phyloP scores from a whole-genome alignment of 768 basidiomycete species.

The Pulveroboletus sp. region DNA sequence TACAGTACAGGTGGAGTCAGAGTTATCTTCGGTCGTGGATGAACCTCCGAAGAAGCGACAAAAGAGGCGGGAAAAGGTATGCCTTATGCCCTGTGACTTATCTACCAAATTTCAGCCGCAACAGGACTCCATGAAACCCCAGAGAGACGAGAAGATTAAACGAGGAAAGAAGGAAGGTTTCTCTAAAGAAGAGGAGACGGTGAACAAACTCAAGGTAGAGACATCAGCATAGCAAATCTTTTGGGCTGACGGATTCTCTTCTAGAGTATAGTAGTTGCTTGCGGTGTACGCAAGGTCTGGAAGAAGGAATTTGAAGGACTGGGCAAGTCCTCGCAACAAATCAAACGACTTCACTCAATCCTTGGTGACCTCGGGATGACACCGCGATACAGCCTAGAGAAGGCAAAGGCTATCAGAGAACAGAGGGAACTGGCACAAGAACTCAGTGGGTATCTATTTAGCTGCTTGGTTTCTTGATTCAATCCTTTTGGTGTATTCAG shows the following conservation, averaged over 20 bases:
- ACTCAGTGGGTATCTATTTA: slow-evolving; percentile 48
- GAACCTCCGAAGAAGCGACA: slow-evolving; percentile 48
- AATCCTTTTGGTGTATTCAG: slow-evolving; percentile 32
- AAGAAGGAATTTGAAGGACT: slow-evolving; percentile 62
- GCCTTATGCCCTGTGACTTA: background rate
- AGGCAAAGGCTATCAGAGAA: slow-evolving; percentile 71
- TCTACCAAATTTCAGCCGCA: background rate
- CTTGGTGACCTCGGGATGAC: slow-evolving; percentile 75
- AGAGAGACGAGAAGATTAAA: slow-evolving; percentile 23
- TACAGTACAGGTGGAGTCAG: slow-evolving; percentile 35
- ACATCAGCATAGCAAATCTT: background rate
- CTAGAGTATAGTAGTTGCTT: slow-evolving; percentile 65
- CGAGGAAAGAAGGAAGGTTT: slow-evolving; percentile 30
- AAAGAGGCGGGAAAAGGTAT: slow-evolving; percentile 37
- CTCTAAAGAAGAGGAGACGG: slow-evolving; percentile 65
- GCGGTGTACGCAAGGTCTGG: slow-evolving; percentile 77
- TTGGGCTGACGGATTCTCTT: background rate
- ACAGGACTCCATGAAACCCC: slow-evolving; percentile 22
- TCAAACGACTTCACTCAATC: slow-evolving; percentile 58
- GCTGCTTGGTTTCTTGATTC: background rate
- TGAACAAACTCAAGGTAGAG: slow-evolving; percentile 68
- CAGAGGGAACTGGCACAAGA: slow-evolving; percentile 75
- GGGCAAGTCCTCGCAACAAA: slow-evolving; percentile 55
- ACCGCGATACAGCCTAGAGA: slow-evolving; percentile 70
- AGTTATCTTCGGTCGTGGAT: slow-evolving; percentile 56